A percentile compares a stretch with the other conserved stretches of the same genome.
These are phyloP conservation scores for Umbelopsis ramanniana DNA, from an alignment of 192 early-diverging fungal species.

Conservation along the genomic window DNA sequence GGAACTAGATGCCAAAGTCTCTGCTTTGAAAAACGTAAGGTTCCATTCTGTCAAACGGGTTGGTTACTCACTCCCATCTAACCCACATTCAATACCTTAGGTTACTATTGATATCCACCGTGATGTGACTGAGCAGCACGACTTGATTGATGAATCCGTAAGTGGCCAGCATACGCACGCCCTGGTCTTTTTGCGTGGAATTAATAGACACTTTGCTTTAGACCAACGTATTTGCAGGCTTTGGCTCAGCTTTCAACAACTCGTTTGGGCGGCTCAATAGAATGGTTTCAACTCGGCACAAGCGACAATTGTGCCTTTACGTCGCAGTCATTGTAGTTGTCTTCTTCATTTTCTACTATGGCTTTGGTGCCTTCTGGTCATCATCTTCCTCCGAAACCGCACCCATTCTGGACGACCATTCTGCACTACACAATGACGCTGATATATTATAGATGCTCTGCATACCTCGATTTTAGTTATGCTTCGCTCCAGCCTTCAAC, in stretches of 20 bases:
- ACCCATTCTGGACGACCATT: not conserved
- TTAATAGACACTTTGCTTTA: not conserved
- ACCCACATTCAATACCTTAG: conserved; percentile 21
- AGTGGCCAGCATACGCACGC: not conserved
- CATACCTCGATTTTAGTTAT: not conserved
- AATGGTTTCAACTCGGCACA: conserved; percentile 47
- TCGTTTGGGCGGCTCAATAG: conserved; percentile 41
- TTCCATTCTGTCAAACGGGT: not conserved
- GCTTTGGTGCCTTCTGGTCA: not conserved
- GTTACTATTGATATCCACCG: conserved; percentile 53
- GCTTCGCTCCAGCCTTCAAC: not conserved
- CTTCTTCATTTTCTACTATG: conserved; percentile 42
- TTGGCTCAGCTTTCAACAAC: conserved; percentile 30
- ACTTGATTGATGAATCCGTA: conserved; percentile 46
- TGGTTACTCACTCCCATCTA: not conserved
- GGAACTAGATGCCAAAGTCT: conserved; percentile 55
- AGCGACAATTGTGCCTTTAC: conserved; percentile 45
- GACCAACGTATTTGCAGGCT: conserved; percentile 32
- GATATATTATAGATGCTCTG: conserved; percentile 14
- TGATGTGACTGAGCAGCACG: conserved; percentile 46
- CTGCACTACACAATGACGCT: not conserved
- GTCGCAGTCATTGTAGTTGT: conserved; percentile 22
- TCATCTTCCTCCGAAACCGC: not conserved
- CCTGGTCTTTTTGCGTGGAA: not conserved
- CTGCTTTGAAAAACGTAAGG: conserved; percentile 56